These are phyloP conservation scores for Coelastrella sp. DNA, from an alignment of 139 green algal species.

Conservation along the genomic window DNA sequence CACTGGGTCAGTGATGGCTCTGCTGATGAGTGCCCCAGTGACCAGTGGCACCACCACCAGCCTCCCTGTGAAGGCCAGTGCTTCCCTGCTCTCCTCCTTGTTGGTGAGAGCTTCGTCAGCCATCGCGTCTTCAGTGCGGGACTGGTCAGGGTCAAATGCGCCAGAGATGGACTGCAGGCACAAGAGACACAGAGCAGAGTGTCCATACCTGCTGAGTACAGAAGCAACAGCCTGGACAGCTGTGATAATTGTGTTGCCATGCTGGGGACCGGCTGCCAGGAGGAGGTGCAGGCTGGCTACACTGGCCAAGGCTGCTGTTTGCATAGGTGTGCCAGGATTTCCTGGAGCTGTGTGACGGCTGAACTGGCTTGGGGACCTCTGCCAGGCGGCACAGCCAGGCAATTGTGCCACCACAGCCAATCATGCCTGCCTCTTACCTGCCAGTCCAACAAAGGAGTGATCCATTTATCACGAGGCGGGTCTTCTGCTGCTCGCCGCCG, in stretches of 20 bases:
- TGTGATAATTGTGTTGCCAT: background rate
- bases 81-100: constrained; percentile 80
- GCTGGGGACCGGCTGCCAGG: too few species aligned
- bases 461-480: constrained; percentile 71
- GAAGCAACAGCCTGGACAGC: background rate
- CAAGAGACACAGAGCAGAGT: background rate
- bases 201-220: background rate
- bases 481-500: background rate
- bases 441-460: constrained; percentile 71
- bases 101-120: constrained; percentile 83
- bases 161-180: constrained; percentile 51
- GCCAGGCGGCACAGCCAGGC: background rate
- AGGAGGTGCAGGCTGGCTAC: too few species aligned
- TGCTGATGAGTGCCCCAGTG: constrained; percentile 71
- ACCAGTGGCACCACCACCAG: constrained; percentile 77
- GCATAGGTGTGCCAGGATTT: too few species aligned
- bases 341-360: too few species aligned
- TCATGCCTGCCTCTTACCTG: constrained; percentile 15
- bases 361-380: too few species aligned
- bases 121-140: constrained; percentile 57
- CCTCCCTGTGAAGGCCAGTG: constrained; percentile 60
- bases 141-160: constrained; percentile 69
- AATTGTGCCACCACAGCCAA: background rate
- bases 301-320: too few species aligned
- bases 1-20: constrained; percentile 76